These are phyloP conservation scores for Debaryomyces sp. DNA, from an alignment of 1,139 yeast species.

Conservation along the genomic window DNA sequence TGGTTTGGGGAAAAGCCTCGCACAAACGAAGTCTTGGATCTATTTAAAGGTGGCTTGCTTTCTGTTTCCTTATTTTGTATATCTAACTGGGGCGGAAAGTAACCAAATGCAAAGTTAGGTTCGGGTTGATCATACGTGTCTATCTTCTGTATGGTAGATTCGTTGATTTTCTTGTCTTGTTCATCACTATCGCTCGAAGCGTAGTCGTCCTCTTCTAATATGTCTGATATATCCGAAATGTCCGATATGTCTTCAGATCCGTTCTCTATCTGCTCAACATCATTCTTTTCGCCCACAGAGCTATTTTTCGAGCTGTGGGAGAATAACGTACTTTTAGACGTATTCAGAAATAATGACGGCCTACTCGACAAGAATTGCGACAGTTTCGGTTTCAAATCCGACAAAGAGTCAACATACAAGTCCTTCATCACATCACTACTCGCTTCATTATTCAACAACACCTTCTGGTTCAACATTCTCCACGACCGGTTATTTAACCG, in stretches of 20 bases:
- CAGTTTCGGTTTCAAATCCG: constrained; percentile 14
- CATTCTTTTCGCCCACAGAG: constrained; percentile 10
- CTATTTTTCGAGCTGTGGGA: constrained; percentile 24
- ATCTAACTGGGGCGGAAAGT: constrained; percentile 2
- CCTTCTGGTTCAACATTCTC: constrained; percentile 24
- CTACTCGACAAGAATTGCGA: constrained; percentile 16
- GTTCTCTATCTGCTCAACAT: constrained; percentile 10
- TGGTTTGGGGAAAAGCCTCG: constrained; percentile 48
- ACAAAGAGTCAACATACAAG: constrained; percentile 13
- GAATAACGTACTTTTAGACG: constrained; percentile 23
- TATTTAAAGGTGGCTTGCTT: constrained; percentile 2
- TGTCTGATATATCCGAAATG: constrained; percentile 34
- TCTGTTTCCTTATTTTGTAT: neutral
- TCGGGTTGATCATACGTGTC: neutral
- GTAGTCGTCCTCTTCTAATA: constrained; percentile 24
- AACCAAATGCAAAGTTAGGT: constrained; percentile 3
- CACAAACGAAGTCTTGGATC: constrained; percentile 35
- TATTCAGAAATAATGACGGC: constrained; percentile 18
- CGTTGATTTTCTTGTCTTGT: constrained; percentile 6
- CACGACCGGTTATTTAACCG: constrained; percentile 31
- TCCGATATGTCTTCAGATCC: constrained; percentile 17
- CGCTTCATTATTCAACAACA: constrained; percentile 4
- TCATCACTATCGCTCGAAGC: constrained; percentile 10
- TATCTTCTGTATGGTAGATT: neutral
- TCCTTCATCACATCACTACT: constrained; percentile 7